Base-by-base conservation (phyloP, 129 eudicot species). In the Centrapalus pauciflorus region DNA sequence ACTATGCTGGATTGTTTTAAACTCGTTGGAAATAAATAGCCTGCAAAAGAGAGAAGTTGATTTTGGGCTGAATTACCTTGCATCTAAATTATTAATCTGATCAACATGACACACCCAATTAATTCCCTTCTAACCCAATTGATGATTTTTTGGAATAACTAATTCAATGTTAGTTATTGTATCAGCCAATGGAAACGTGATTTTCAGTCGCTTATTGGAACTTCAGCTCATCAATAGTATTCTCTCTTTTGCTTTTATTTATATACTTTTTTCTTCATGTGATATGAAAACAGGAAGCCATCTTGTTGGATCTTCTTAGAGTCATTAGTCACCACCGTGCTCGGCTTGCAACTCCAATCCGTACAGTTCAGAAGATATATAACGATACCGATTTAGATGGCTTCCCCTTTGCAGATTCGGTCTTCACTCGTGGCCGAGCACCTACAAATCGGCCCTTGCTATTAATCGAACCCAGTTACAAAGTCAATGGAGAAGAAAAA, bases 301-400 rank as follows among this genome's bases (percentile, higher is more conserved):
- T 92, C 34, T 75, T 92, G 78, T 64, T 92, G 76, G 98, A 92
- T 74, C 90, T 92, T 69, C 82, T 92, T 26, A 85, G 98, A 71
- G 96, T 92, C 58, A 83, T 92, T 54, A 79, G 85, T 58, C 96
- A 92, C 67, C 98, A 92, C 71, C 77, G 91, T 28, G 98, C 98
- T 24, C 91, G 98, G 25, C 88, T 92, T 65, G 98, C 98, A 65
- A 92, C 98, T 25, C 98, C 98, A 27, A 85, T 92, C 24, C 98
- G 98, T 33, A 85, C 98, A 27, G 93, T 92, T 58, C 96, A 88
- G 59, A 92, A 92, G 55, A 72, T 85, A 75, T 85, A 72, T 24
- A 76, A 73, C 19, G 95, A 92, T 55, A 58, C 95, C 25, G 96
- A 92, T 59, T 60, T 88, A 70, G 98, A 88, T 49, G 79, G 77